Percentiles rank a stretch among this genome's conserved stretches.
Evolutionary conservation across 2,329 filamentous ascomycete genomes (phyloP).

Genomic region (Arthroderma sp.): DNA sequence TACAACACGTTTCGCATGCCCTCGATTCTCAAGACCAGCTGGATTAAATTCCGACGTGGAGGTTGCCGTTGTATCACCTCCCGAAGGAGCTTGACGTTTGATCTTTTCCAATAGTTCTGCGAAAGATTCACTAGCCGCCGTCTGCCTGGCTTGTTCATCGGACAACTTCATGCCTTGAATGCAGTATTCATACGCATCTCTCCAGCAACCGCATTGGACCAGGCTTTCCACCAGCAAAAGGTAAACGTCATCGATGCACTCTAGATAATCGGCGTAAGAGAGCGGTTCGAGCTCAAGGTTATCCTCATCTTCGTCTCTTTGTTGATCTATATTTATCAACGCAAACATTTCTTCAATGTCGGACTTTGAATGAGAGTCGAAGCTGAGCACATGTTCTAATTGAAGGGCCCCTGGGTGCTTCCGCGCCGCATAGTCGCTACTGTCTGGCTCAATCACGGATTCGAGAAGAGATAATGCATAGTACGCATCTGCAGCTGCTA

Average conservation of each 20-base stretch:
- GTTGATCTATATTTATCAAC: slow-evolving; percentile 15
- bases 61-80: slow-evolving; percentile 5
- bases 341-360: neutral
- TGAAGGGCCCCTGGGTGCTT: slow-evolving; percentile 12
- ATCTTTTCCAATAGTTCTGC: slow-evolving; percentile 18
- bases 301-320: slow-evolving; percentile 24
- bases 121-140: slow-evolving; percentile 8
- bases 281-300: slow-evolving; percentile 17
- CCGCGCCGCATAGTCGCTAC: slow-evolving; percentile 69
- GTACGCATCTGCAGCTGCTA: slow-evolving; percentile 82
- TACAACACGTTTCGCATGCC: slow-evolving; percentile 38
- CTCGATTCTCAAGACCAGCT: slow-evolving; percentile 23
- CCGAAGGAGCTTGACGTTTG: slow-evolving; percentile 7
- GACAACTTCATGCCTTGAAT: slow-evolving; percentile 19
- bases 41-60: slow-evolving; percentile 19
- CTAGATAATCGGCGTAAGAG: slow-evolving; percentile 7
- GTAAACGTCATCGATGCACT: slow-evolving; percentile 23
- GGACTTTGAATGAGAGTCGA: slow-evolving; percentile 22
- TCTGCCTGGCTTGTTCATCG: slow-evolving; percentile 4
- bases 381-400: neutral
- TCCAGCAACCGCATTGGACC: slow-evolving; percentile 26
- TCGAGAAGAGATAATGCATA: slow-evolving; percentile 77
- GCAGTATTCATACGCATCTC: slow-evolving; percentile 29
- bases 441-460: slow-evolving; percentile 57
- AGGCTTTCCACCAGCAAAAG: slow-evolving; percentile 24